Conservation (phyloP, 2,329 filamentous ascomycete species). For the Xylaria sp. region DNA sequence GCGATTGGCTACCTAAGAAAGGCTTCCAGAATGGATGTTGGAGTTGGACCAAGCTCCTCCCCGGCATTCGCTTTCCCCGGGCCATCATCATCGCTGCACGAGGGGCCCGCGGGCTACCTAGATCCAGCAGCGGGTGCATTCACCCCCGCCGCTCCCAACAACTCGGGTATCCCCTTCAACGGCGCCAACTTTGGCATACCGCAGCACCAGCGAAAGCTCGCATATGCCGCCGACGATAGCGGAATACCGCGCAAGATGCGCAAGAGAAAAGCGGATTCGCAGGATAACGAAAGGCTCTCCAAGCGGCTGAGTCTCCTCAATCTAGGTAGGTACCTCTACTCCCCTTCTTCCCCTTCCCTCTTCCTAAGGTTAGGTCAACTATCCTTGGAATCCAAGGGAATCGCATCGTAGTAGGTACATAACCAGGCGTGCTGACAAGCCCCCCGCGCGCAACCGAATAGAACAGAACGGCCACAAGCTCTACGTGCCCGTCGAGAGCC, state of each 20-base stretch:
- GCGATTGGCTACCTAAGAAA: conserved; percentile 8
- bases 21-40: conserved; percentile 28
- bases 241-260: conserved; percentile 38
- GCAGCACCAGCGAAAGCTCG: conserved; percentile 7
- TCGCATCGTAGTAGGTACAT: no score
- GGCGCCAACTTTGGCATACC: neutral
- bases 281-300: conserved; percentile 73
- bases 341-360: conserved; percentile 10
- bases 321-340: conserved; percentile 61
- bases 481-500: conserved; percentile 65
- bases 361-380: conserved; percentile 8
- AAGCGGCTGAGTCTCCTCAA: conserved; percentile 84
- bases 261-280: conserved; percentile 64
- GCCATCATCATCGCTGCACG: no score
- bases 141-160: conserved; percentile 14
- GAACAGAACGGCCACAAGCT: conserved; percentile 66
- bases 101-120: conserved; percentile 20
- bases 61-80: conserved; percentile 12
- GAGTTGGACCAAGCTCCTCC: conserved; percentile 27
- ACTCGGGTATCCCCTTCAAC: conserved; percentile 4
- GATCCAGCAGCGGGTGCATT: conserved; percentile 10
- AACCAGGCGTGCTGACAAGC: no score
- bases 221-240: conserved; percentile 10
- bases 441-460: conserved; percentile 36
- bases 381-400: conserved; percentile 31